phyloP scores from a whole-genome alignment of 148 eudicot species.

The Nepenthes mirabilis region DNA sequence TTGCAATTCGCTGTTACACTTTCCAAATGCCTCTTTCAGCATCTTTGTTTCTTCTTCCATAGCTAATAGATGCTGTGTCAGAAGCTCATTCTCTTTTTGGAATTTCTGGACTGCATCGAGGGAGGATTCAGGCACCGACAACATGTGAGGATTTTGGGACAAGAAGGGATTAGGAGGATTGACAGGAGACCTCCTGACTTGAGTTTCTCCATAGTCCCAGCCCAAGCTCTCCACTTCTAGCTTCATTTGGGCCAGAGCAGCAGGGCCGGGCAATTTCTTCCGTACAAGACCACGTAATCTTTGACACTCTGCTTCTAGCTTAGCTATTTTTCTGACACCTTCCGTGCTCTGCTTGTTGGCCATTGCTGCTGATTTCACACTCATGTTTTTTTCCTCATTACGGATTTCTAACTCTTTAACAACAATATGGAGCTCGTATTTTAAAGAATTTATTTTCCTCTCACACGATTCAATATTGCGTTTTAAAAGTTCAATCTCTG shows the following conservation, averaged over 20 bases:
- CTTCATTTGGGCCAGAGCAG: conserved; percentile 96
- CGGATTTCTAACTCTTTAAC: conserved; percentile 80
- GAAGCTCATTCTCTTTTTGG: conserved; percentile 71
- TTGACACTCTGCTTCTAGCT: conserved; percentile 90
- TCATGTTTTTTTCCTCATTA: conserved; percentile 89
- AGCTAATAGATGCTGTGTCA: conserved; percentile 63
- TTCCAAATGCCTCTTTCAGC: conserved; percentile 84
- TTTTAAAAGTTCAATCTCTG: conserved; percentile 58
- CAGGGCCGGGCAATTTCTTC: conserved; percentile 97
- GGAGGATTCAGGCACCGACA: conserved; percentile 46
- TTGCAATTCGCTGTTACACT: conserved; percentile 76
- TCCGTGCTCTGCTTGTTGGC: conserved; percentile 84
- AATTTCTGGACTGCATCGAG: conserved; percentile 46
- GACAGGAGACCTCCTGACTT: conserved; percentile 44
- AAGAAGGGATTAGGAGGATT: conserved; percentile 49
- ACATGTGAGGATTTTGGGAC: conserved; percentile 11
- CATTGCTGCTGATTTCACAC: conserved; percentile 67
- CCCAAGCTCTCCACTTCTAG: conserved; percentile 85
- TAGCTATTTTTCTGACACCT: conserved; percentile 75
- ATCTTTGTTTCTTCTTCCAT: conserved; percentile 95
- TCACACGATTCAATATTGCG: conserved; percentile 72
- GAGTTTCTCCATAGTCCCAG: conserved; percentile 58
- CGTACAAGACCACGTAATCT: conserved; percentile 85
- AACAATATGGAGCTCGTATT: conserved; percentile 70
- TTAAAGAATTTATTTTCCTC: conserved; percentile 73